Percentiles rank a stretch among this genome's conserved stretches.
phyloP scores from a whole-genome alignment of 2,329 filamentous ascomycete genomes.

The Xylariales sp. region DNA sequence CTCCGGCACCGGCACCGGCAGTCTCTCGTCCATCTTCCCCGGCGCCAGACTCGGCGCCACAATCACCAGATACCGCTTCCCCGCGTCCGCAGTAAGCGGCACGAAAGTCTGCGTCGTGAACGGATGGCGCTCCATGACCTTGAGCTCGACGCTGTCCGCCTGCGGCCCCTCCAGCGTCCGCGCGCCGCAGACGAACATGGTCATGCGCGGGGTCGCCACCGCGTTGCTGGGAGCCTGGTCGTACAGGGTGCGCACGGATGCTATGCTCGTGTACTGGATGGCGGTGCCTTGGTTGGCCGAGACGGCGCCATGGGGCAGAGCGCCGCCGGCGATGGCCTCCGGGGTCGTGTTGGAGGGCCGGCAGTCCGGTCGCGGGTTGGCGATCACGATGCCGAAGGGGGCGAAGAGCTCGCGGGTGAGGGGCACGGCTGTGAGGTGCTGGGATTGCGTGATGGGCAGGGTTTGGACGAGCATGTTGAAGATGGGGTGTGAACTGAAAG shows the following conservation, averaged over 20 bases:
- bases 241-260: slow-evolving; percentile 69
- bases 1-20: slow-evolving; percentile 33
- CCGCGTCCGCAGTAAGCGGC: slow-evolving; percentile 55
- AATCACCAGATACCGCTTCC: slow-evolving; percentile 70
- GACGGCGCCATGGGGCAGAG: slow-evolving; percentile 44
- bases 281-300: slow-evolving; percentile 82
- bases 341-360: slow-evolving; percentile 34
- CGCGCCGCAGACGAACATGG: slow-evolving; percentile 83
- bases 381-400: slow-evolving; percentile 77
- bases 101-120: slow-evolving; percentile 93
- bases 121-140: slow-evolving; percentile 83
- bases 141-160: slow-evolving; percentile 47
- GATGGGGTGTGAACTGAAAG: too few relatives aligned
- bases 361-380: slow-evolving; percentile 61
- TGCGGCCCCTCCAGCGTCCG: slow-evolving; percentile 29
- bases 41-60: slow-evolving; percentile 73
- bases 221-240: slow-evolving; percentile 54
- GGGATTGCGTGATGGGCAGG: slow-evolving; percentile 16
- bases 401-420: slow-evolving; percentile 67
- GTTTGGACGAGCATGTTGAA: slow-evolving; percentile 23
- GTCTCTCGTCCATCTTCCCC: slow-evolving; percentile 23
- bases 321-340: slow-evolving; percentile 14
- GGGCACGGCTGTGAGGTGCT: slow-evolving; percentile 54
- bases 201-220: slow-evolving; percentile 63
- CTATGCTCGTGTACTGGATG: slow-evolving; percentile 78